Evolutionary conservation across 208 protist species (phyloP), one percentile per base, ranked within the genome.

Genomic region (Leishmania major): DNA sequence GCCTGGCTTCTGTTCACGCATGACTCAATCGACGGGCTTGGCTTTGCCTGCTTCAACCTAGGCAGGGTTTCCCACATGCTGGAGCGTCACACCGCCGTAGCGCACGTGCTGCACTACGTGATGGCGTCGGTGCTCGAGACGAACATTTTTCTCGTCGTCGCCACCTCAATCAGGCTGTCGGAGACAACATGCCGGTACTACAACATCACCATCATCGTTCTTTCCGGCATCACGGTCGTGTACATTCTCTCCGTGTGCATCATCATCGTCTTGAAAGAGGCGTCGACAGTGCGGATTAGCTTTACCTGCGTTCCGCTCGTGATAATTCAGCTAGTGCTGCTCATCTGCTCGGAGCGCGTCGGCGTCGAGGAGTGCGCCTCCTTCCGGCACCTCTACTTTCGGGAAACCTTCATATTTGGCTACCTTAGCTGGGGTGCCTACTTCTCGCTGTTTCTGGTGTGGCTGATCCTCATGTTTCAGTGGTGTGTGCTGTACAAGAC

Each of bases 21-120:
- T 77, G 91, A 92, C 70, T 96, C 92, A 13, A 91, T 92, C 53
- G 91, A 88, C 80, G 81, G 82, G 25, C 86, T 95, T 53, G 93
- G 93, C 67, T 95, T 95, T 75, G 90, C 93, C 8, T 90, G 91
- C 83, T 96, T 94, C 88, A 88, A 90, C 47, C 84, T 89, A 71
- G 79, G 77, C 4, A 79, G 78, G 57, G 67, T 80, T 19, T 40
- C 77, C 69, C 84, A 88, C 57, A 70, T 45, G 57, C 69, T 93
- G 66, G 84, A 90, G 67, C 70, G 79, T 13, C 73, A 92, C 81
- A 90, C 79, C 69, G 88, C 75, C 5, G 75, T 91, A 17, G 69
- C 79, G 31, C 86, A 89, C 69, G 53, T 89, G 51, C 71, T 94
- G 37, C 87, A 90, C 80, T 88, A 85, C 67, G 53, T 92, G 57